Percentiles rank a stretch among this genome's conserved stretches.
These are phyloP conservation scores for Samsoniella hepiali DNA, from an alignment of 2,329 filamentous ascomycete species.

Conservation along the genomic window DNA sequence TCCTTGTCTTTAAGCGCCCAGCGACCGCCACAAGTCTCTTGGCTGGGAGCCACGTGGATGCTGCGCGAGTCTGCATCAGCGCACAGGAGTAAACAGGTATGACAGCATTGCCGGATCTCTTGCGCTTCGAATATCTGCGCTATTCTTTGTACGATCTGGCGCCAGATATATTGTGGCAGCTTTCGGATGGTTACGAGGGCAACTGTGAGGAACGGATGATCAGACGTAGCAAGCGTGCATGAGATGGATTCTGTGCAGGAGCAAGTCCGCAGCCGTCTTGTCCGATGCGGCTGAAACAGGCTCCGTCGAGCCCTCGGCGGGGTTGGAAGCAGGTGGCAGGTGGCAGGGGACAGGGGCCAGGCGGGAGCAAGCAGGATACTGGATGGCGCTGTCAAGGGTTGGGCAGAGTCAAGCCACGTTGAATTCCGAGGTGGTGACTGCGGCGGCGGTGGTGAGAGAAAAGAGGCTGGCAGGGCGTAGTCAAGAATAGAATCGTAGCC, in stretches of 20 bases:
- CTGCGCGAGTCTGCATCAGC: background rate
- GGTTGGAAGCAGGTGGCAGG: background rate
- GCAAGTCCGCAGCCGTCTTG: background rate
- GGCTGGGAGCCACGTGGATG: background rate
- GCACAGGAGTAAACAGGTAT: background rate
- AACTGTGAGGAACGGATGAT: constrained; percentile 14
- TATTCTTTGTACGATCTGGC: background rate
- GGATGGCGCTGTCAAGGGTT: background rate
- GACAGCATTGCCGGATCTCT: background rate
- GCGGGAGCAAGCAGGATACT: background rate
- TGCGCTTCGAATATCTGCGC: background rate
- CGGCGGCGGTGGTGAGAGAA: background rate
- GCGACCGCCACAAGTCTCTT: constrained; percentile 2
- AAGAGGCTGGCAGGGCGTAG: background rate
- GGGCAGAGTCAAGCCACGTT: too few relatives aligned
- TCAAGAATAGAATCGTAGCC: background rate
- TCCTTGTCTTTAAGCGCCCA: constrained; percentile 3
- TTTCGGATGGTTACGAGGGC: background rate
- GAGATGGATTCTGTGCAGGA: constrained; percentile 4
- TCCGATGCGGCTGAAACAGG: constrained; percentile 13
- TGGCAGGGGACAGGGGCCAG: too few relatives aligned
- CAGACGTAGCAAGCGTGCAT: constrained; percentile 11
- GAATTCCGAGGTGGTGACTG: too few relatives aligned
- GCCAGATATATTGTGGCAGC: constrained; percentile 4
- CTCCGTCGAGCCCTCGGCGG: background rate